phyloP scores from a whole-genome alignment of 139 green algal species.

The Medakamo hakoo region DNA sequence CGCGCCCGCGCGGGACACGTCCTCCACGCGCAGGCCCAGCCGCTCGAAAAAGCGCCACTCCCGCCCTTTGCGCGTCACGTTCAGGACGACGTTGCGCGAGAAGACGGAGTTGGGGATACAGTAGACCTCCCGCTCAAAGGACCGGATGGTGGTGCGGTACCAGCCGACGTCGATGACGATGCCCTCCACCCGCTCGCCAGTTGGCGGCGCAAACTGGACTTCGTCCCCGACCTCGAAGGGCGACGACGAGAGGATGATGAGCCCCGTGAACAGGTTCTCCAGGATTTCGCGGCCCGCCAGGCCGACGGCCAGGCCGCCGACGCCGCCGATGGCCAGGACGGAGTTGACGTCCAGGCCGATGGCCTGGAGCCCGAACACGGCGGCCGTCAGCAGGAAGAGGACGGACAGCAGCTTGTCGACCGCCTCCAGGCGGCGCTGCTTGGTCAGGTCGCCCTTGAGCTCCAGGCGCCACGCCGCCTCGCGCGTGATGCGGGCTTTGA shows the following conservation, averaged over 20 bases:
- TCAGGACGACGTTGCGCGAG: slow-evolving; percentile 76
- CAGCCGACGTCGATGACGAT: slow-evolving; percentile 83
- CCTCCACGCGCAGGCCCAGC: slow-evolving; percentile 33
- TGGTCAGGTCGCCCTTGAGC: slow-evolving; percentile 62
- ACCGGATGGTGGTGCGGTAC: slow-evolving; percentile 71
- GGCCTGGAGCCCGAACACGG: slow-evolving; percentile 42
- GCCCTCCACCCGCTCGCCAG: slow-evolving; percentile 53
- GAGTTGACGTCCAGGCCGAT: slow-evolving; percentile 56
- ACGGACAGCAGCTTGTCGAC: slow-evolving; percentile 51
- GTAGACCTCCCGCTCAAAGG: slow-evolving; percentile 62
- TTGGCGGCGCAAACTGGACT: slow-evolving; percentile 50
- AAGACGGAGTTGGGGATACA: slow-evolving; percentile 62
- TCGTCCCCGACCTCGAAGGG: slow-evolving; percentile 66
- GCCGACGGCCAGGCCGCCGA: slow-evolving; percentile 84
- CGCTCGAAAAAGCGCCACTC: slow-evolving; percentile 82
- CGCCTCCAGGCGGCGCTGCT: slow-evolving; percentile 49
- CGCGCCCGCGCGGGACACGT: slow-evolving; percentile 15
- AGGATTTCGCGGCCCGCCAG: slow-evolving; percentile 77
- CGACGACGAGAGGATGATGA: slow-evolving; percentile 68
- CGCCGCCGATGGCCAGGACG: slow-evolving; percentile 79
- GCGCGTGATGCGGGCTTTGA: slow-evolving; percentile 42
- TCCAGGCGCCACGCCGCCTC: slow-evolving; percentile 41
- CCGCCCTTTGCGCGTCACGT: slow-evolving; percentile 65
- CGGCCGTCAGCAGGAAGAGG: slow-evolving; percentile 36
- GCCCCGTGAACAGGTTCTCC: slow-evolving; percentile 84